These are phyloP conservation scores for Alternaria panax DNA, from an alignment of 2,329 filamentous ascomycete genomes.

Conservation along the genomic window DNA sequence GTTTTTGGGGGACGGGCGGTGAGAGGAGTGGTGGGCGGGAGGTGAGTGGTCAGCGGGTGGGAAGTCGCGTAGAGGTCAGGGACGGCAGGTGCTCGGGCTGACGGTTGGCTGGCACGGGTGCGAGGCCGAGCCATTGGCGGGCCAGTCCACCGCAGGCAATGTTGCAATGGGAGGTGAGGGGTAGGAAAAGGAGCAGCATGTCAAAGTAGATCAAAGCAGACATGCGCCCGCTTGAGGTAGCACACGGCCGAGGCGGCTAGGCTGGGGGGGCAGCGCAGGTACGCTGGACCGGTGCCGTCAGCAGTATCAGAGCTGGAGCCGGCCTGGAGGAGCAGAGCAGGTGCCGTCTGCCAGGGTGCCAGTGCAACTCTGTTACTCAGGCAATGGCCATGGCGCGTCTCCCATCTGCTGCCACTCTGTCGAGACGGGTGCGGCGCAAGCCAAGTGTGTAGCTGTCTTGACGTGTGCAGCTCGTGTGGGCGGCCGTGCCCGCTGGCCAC, in stretches of 20 bases:
- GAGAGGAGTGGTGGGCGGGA: constrained; percentile 7
- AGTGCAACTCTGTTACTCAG: constrained; percentile 20
- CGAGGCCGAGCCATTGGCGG: not conserved
- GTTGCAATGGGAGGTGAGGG: constrained; percentile 8
- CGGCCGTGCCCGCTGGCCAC: constrained; percentile 26
- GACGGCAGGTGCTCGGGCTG: constrained; percentile 17
- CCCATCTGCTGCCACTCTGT: constrained; percentile 1
- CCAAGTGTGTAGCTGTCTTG: constrained; percentile 12
- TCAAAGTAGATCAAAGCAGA: constrained; percentile 21
- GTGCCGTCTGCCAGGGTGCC: constrained; percentile 21
- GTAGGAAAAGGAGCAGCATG: constrained; percentile 1
- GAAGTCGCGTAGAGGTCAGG: constrained; percentile 1
- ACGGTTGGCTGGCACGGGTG: constrained; percentile 10
- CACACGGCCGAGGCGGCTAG: constrained; percentile 26
- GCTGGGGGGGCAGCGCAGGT: constrained; percentile 32
- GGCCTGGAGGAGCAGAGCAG: not conserved
- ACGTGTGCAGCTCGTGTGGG: constrained; percentile 19
- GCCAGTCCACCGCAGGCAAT: not conserved
- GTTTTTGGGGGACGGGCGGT: constrained; percentile 20
- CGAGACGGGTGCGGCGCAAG: not conserved
- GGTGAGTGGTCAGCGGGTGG: constrained; percentile 3
- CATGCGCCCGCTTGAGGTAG: constrained; percentile 28
- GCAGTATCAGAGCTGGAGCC: constrained; percentile 4
- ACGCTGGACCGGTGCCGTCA: constrained; percentile 29
- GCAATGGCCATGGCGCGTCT: constrained; percentile 3